These are phyloP conservation scores for Hondaea fermentalgiana DNA, from an alignment of 108 stramenopile species.

Conservation along the genomic window DNA sequence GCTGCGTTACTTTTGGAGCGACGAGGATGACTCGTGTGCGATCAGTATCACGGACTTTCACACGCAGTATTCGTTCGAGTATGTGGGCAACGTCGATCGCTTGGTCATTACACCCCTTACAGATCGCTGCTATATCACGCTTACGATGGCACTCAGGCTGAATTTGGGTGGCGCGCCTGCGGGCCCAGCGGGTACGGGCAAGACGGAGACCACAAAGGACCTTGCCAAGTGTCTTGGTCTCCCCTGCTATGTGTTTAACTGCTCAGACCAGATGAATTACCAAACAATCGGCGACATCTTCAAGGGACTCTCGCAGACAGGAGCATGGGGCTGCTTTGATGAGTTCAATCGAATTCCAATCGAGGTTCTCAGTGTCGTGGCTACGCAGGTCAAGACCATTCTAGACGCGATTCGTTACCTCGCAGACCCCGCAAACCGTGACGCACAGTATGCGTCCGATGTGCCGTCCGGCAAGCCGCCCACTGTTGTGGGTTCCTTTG, in stretches of 20 bases:
- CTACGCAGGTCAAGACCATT: constrained; percentile 49
- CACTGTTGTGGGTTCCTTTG: constrained; percentile 36
- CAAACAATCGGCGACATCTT: constrained; percentile 55
- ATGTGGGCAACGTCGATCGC: constrained; percentile 30
- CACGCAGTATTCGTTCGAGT: constrained; percentile 31
- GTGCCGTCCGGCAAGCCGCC: constrained; percentile 52
- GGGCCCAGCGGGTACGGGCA: constrained; percentile 46
- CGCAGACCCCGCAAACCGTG: constrained; percentile 34
- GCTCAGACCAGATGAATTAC: constrained; percentile 58
- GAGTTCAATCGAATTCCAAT: constrained; percentile 41
- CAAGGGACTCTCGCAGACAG: constrained; percentile 39
- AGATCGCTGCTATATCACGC: constrained; percentile 39
- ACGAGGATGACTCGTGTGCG: constrained; percentile 13
- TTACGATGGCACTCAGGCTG: constrained; percentile 39
- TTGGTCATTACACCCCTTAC: constrained; percentile 45
- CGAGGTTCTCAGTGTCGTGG: constrained; percentile 50
- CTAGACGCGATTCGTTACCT: constrained; percentile 38
- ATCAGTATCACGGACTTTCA: constrained; percentile 37
- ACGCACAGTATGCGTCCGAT: constrained; percentile 27
- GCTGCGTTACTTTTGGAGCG: constrained; percentile 29
- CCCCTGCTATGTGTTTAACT: constrained; percentile 56
- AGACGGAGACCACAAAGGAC: constrained; percentile 50
- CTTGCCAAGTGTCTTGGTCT: constrained; percentile 43
- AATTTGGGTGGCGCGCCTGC: constrained; percentile 48
- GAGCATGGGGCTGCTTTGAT: constrained; percentile 44